Base-by-base conservation (phyloP, 306 rosid genomes). In the Nissolia schottii region DNA sequence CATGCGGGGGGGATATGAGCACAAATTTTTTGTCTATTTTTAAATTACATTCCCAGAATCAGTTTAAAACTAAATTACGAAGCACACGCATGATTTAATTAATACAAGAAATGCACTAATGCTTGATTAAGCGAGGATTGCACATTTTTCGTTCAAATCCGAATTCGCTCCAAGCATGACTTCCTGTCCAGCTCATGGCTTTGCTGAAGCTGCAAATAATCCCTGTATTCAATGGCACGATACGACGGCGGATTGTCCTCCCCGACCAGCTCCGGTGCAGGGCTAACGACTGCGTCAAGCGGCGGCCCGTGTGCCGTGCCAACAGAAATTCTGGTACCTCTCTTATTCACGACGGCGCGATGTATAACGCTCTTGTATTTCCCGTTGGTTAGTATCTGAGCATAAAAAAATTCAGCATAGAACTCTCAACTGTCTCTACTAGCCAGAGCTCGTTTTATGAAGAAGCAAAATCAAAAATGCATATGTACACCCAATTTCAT, bases 291-390 rank as follows among this genome's bases (percentile, higher is more conserved):
- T 51, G 77, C 65, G 48, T 88, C 85, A n/a, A 80, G 69, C 4
- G 77, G 9, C 13, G 91, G 89, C 22, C 94, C 94, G 4, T 84
- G 67, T 2, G 86, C 83, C 15, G 70, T 63, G 7, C 75, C 91
- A 15, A 84, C 19, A 0, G 91, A 84, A 31, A 88, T 78, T 66
- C 94, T 82, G 0, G 85, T 50, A 14, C 50, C 79, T 32, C 67
- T 80, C 12, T 61, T 31, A 32, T 88, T 84, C 46, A 84, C 91
- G 3, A 66, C 25, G 5, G 91, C 94, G 43, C 91, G 74, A 24
- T 88, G 93, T 14, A 86, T 34, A n/a, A 88, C 81, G 50, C 93
- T 88, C 86, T 84, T 82, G 78, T 86, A 84, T 60, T 62, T 78
- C 8, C 91, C 91, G 28, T 86, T 88, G 0, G 82, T n/a, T n/a